Base-by-base conservation (phyloP, 441 rosid species). In the Isatis lusitanica region DNA sequence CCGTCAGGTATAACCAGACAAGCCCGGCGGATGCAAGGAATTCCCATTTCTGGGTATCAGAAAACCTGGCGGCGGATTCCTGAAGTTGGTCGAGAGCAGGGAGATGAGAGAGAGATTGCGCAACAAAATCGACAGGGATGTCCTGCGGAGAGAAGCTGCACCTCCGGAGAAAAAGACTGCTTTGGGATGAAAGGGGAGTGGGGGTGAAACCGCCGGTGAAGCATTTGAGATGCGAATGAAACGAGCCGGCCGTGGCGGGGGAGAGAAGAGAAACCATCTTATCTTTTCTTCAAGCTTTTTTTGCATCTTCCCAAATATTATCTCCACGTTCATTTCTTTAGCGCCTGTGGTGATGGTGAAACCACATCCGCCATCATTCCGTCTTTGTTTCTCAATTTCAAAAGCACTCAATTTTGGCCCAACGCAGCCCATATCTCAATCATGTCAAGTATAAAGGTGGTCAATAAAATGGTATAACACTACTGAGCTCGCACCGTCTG, bases 1-100 rank as follows among this genome's bases (percentile, higher is more conserved):
- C 93, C 26, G 99, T 94, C 79, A 92, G 79, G 83, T 94, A 90
- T 70, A 92, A 56, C 96, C 99, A 92, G 36, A 83, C 68, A 21
- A 88, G 36, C 63, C 97, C 97, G 31, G 82, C 85, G 63, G 86
- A 68, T 52, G 80, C 67, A 42, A 86, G 43, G 60, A 85, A 68
- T 5, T 76, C 97, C 97, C 93, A 88, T 76, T 75, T 88, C 87
- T 88, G 90, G 35, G 71, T 40, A 3, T 92, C 91, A 4, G 92
- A 74, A 31, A 88, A 80, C 76, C 78, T 86, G 86, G 4, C 16
- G 0, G 7, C 35, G 35, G 6, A 31, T 31, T 31, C 35, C 48
- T 13, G 3, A 18, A 89, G 60, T 35, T 82, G 83, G 63, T 83
- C 70, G 4, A 90, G 53, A 63, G 60, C 66, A 10, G 97, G 92